These are phyloP conservation scores for Bacidia rubella DNA, from an alignment of 495 filamentous ascomycete genomes.

Conservation along the genomic window DNA sequence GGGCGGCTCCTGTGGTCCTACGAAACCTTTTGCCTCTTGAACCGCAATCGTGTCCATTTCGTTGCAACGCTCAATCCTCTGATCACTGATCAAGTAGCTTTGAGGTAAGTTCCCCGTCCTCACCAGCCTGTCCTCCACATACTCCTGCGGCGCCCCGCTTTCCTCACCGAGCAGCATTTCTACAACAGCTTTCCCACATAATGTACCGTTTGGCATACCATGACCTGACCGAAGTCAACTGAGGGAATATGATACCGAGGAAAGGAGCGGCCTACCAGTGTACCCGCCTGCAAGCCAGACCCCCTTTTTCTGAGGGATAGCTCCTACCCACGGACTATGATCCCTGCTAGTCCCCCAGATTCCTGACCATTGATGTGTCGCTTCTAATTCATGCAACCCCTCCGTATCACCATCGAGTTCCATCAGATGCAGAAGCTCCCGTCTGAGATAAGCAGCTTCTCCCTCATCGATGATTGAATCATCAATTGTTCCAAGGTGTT, in stretches of 20 bases:
- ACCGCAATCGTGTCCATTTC: slow-evolving; percentile 10
- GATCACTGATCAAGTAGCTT: slow-evolving; percentile 10
- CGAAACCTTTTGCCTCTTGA: slow-evolving; percentile 3
- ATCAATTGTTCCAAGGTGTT: slow-evolving; percentile 43
- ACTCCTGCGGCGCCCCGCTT: slow-evolving; percentile 11
- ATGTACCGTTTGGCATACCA: slow-evolving; percentile 67
- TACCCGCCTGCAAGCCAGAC: slow-evolving; percentile 51
- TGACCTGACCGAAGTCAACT: slow-evolving; percentile 38
- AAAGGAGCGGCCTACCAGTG: slow-evolving; percentile 26
- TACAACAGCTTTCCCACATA: slow-evolving; percentile 53
- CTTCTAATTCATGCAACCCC: slow-evolving; percentile 31
- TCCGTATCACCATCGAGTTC: slow-evolving; percentile 24
- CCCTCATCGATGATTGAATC: slow-evolving; percentile 41
- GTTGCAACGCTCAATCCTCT: slow-evolving; percentile 10
- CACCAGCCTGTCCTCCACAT: slow-evolving; percentile 24
- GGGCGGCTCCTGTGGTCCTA: background rate
- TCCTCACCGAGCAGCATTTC: slow-evolving; percentile 42
- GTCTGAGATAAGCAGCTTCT: slow-evolving; percentile 36
- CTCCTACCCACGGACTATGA: slow-evolving; percentile 52
- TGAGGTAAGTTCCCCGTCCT: slow-evolving; percentile 17
- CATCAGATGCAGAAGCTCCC: slow-evolving; percentile 29
- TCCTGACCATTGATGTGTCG: slow-evolving; percentile 61
- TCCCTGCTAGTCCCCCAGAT: slow-evolving; percentile 72
- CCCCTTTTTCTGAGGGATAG: slow-evolving; percentile 33
- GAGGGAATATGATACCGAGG: background rate